phyloP scores from a whole-genome alignment of 352 stramenopile species.

The Globisporangium megalacanthum region DNA sequence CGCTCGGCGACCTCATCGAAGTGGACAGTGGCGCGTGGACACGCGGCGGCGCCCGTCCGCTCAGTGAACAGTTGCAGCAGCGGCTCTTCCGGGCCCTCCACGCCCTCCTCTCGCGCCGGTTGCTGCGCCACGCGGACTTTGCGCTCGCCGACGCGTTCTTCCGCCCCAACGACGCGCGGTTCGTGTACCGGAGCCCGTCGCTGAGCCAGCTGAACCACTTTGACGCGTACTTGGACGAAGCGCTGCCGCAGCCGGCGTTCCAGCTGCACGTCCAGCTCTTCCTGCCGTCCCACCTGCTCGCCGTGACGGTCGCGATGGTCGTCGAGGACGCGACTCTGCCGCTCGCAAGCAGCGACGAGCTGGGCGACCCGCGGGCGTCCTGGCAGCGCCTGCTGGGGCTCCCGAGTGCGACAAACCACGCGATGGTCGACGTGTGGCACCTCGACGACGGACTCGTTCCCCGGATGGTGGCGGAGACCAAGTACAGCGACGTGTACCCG shows the following conservation, averaged over 20 bases:
- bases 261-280: conserved; percentile 48
- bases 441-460: conserved; percentile 40
- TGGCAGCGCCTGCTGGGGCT: conserved; percentile 64
- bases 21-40: conserved; percentile 22
- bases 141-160: conserved; percentile 27
- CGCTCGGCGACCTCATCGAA: conserved; percentile 21
- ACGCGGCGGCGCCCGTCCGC: conserved; percentile 2
- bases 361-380: conserved; percentile 31
- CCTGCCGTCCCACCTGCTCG: conserved; percentile 34
- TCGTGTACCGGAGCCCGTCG: conserved; percentile 58
- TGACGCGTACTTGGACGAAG: conserved; percentile 61
- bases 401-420: conserved; percentile 42
- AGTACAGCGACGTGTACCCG: conserved; percentile 53
- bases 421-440: conserved; percentile 78
- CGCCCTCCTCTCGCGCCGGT: conserved; percentile 16
- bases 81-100: conserved; percentile 43
- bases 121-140: conserved; percentile 44
- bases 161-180: conserved; percentile 48
- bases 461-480: conserved; percentile 56
- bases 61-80: conserved; percentile 14
- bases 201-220: conserved; percentile 51
- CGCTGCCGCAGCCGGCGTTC: conserved; percentile 32
- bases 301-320: conserved; percentile 44
- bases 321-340: conserved; percentile 18
- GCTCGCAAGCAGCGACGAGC: conserved; percentile 15